Base-by-base conservation (phyloP, 768 basidiomycete genomes). In the Tylopilus subfusipes region DNA sequence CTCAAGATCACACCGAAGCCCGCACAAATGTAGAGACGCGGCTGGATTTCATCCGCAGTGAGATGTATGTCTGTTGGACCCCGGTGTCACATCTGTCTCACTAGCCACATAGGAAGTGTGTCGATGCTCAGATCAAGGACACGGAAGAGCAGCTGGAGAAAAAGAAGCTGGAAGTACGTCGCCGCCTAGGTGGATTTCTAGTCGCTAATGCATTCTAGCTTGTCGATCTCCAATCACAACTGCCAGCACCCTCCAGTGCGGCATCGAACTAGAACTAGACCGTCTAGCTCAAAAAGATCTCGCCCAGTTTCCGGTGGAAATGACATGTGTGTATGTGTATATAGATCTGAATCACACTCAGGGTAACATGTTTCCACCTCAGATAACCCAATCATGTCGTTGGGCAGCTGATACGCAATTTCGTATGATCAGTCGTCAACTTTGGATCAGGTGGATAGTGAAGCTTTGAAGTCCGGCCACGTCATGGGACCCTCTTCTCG, bases 1-100 rank as follows among this genome's bases (percentile, higher is more conserved):
- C 87, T 62, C 95, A 98, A 72, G 94, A 97, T 60, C 85, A 87
- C 64, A 72, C 72, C 7, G 96, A 97, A 60, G 96, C 94, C 30
- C 89, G 88, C 68, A 75, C 72, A 59, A 97, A 92, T 64, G 90
- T 98, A 22, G 84, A 93, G 62, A 96, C 89, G 45, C 85, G 96
- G 10, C 73, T 98, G 31, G 90, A 90, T 54, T 95, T 92, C 73
- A 98, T 98, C 64, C 78, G 73, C 42, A 74, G 84, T 52, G 94
- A 98, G 72, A 93, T 95, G 95, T 96, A 52, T 53, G 86, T 57
- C 24, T 16, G 16, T 29, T 45, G 16, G 10, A 39, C 24, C 6
- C 14, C 25, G 29, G 33, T 33, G 10, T 24, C 50, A 18, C 33
- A 22, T 31, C 42, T 18, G 19, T 50, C 60, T 64, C 22, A 66